Evolutionary conservation across 1,284 basidiomycete species (phyloP), one percentile per base, ranked within the genome.

Genomic region (Sporisorium reilianum): DNA sequence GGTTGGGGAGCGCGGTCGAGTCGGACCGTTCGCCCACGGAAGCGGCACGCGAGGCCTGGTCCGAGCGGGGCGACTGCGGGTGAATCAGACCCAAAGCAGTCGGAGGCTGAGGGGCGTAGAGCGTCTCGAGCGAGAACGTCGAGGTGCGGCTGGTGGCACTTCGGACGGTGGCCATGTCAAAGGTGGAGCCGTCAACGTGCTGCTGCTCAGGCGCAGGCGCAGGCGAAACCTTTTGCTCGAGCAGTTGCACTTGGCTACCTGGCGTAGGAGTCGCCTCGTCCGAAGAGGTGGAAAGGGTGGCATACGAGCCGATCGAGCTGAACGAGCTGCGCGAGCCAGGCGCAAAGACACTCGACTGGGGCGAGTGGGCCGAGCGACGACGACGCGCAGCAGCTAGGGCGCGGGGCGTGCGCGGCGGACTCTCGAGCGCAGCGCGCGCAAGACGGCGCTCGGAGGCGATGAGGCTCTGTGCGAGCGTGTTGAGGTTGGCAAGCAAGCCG

Each of bases 21-120:
- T 72, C 69, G 30, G 60, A 66, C 36, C 22, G 51, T 5, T 52
- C 69, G 28, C 51, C 60, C 8, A 68, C 41, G 2, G 70, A 73
- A 42, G 70, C 70, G 12, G 70, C 64, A 22, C 52, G 53, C 40
- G 60, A 72, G 10, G 69, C 69, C 30, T 64, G 64, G 11, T 72
- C 60, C 11, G 60, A 72, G 32, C 64, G 64, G 25, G 69, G 64
- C 55, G 69, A 72, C 36, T 36, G 59, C 2, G 68, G 51, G 1
- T 36, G 20, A 10, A 57, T 26, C 22, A 56, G 26, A 23, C 55
- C 45, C 0, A 57, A 28, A 22, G 55, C 59, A 20, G 41, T 20
- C 14, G n/a, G n/a, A n/a, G 59, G 32, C 18, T 44, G 64, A 2
- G 32, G 56, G 0, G 59, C 25, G 28, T 63, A 63, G 16, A 66